Base-by-base conservation (phyloP, 192 early-diverging fungal genomes). In the Coemansia sp. region DNA sequence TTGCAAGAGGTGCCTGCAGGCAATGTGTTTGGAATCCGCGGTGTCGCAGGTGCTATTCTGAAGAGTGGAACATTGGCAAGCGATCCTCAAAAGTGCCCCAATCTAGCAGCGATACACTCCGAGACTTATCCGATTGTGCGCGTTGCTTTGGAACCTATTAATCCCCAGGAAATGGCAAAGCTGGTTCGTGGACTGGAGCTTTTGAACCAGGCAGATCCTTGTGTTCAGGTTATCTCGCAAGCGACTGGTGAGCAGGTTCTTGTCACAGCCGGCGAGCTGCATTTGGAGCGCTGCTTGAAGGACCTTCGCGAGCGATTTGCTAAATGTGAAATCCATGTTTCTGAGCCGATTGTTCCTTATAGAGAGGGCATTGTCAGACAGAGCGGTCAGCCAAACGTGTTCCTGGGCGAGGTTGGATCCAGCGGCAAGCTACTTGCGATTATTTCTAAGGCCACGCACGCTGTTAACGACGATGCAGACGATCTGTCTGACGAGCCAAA, bases 171-270 rank as follows among this genome's bases (percentile, higher is more conserved):
- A 64, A 96, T 99, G 90, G 66, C 80, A 37, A 90, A 94, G 67
- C 87, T 99, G 15, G 87, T 89, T 14, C 87, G 90, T 28, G 98
- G 98, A 14, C 79, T 99, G 18, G 92, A 88, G 55, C 80, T 98
- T 28, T 81, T 99, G 17, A 98, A 98, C 70, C 95, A 94, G 68
- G 91, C 97, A 4, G 98, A 99, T 68, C 94, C 97, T 4, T 91
- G 93, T 61, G 96, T 98, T 3, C 91, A 98, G 71, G 91, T 99
- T 6, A 71, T 92, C 64, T 77, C 93, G 22, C 95, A 98, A 71
- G 93, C 96, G 51, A 97, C 96, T 0, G 98, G 98, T 9, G 98
- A 99, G 82, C 94, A 95, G 63, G 94, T 99, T 8, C 95, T 99
- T 67, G 83, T 97, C 38, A 94, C 95, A 8, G 95, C 98, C 9